Percentiles rank a stretch among this genome's conserved stretches.
These are phyloP conservation scores for Herpetospermum pedunculosum DNA, from an alignment of 306 rosid genomes.

Conservation along the genomic window DNA sequence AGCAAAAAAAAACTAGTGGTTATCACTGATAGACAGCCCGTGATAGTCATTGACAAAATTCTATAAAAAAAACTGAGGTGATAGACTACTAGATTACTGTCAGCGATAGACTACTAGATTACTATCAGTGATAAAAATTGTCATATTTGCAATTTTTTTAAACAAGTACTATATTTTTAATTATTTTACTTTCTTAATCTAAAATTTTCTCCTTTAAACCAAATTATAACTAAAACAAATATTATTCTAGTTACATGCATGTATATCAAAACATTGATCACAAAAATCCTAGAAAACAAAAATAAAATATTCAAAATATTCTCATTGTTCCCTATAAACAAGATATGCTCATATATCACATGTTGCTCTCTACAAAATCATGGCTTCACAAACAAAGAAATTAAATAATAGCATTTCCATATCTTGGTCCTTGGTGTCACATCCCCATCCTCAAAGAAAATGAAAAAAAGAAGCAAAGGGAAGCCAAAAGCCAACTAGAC, in stretches of 20 bases:
- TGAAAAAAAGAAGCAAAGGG: not conserved
- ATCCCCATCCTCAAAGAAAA: constrained; percentile 8
- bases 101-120: no score
- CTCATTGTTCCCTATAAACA: not conserved
- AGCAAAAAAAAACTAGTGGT: no score
- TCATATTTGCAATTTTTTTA: no score
- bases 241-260: not conserved
- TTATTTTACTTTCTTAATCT: no score
- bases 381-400: not conserved
- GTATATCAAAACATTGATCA: not conserved
- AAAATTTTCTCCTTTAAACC: not conserved
- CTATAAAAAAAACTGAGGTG: no score
- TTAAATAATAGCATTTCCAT: not conserved
- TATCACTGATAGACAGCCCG: no score
- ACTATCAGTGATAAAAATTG: no score
- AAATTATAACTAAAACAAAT: not conserved
- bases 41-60: no score
- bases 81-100: no score
- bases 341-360: not conserved
- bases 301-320: not conserved
- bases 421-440: not conserved
- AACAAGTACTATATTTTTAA: not conserved
- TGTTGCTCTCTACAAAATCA: not conserved
- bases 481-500: not conserved
- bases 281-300: not conserved